phyloP scores from a whole-genome alignment of 2,329 filamentous ascomycete species.

The Curvularia verruculosa region DNA sequence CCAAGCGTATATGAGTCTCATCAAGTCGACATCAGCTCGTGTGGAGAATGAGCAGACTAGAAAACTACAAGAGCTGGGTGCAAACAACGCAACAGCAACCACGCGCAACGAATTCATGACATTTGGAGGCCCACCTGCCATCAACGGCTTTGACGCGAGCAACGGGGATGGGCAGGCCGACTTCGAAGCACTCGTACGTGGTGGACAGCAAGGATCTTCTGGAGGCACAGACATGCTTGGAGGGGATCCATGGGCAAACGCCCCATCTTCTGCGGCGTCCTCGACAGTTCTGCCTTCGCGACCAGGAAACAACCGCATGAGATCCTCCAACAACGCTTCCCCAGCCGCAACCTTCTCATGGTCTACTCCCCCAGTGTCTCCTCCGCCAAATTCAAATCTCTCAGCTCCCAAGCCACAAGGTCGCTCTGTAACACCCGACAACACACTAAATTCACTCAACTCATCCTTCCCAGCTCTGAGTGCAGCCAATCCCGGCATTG shows the following conservation, averaged over 20 bases:
- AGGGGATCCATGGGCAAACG: slow-evolving; percentile 52
- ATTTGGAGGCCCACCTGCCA: slow-evolving; percentile 61
- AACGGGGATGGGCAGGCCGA: slow-evolving; percentile 70
- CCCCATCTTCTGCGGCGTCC: slow-evolving; percentile 40
- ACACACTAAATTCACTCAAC: slow-evolving; percentile 51
- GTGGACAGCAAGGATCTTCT: slow-evolving; percentile 58
- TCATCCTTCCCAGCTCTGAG: slow-evolving; percentile 46
- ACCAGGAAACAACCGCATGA: slow-evolving; percentile 32
- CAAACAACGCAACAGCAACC: slow-evolving; percentile 60
- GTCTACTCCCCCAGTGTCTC: slow-evolving; percentile 51
- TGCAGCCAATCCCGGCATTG: slow-evolving; percentile 44
- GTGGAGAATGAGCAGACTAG: slow-evolving; percentile 88
- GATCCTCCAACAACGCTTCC: slow-evolving; percentile 36
- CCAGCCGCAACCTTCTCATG: slow-evolving; percentile 54
- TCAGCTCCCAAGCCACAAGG: slow-evolving; percentile 36
- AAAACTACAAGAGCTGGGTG: slow-evolving; percentile 84
- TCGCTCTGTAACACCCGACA: slow-evolving; percentile 61
- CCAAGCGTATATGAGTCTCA: slow-evolving; percentile 85
- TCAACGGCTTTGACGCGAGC: slow-evolving; percentile 64
- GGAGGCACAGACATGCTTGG: slow-evolving; percentile 49
- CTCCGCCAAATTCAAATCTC: slow-evolving; percentile 39
- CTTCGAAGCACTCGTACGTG: slow-evolving; percentile 90
- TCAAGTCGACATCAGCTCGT: slow-evolving; percentile 76
- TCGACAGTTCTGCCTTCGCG: slow-evolving; percentile 43
- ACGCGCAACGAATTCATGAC: slow-evolving; percentile 71